Evolutionary conservation across 108 stramenopile species (phyloP).

Genomic region (Conticribra guillardii): DNA sequence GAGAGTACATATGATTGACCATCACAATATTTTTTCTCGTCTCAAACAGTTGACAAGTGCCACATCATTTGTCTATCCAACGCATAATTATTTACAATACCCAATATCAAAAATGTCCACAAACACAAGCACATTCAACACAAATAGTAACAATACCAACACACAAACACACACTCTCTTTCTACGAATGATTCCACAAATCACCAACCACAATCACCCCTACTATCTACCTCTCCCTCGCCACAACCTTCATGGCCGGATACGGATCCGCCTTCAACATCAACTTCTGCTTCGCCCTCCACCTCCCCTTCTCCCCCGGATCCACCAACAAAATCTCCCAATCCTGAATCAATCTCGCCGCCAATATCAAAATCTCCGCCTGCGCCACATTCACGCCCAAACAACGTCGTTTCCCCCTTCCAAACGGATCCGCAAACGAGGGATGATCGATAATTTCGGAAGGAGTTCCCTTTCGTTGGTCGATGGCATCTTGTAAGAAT

Average conservation of each 20-base stretch:
- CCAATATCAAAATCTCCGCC: slow-evolving; percentile 40
- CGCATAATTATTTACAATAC: no score
- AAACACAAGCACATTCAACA: no score
- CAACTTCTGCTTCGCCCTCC: slow-evolving; percentile 33
- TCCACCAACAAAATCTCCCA: slow-evolving; percentile 29
- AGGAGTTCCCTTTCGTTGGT: slow-evolving; percentile 33
- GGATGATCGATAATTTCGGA: slow-evolving; percentile 48
- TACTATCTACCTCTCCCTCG: no score
- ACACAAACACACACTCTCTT: no score
- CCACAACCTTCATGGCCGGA: slow-evolving; percentile 28
- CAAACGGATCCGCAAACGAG: slow-evolving; percentile 34
- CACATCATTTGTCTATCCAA: no score
- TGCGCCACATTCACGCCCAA: slow-evolving; percentile 35
- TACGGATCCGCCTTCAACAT: slow-evolving; percentile 46
- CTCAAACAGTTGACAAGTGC: no score
- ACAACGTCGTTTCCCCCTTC: slow-evolving; percentile 39
- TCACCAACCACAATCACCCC: no score
- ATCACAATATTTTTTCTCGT: no score
- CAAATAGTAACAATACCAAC: no score
- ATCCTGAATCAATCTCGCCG: slow-evolving; percentile 37
- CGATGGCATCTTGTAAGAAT: slow-evolving; percentile 27
- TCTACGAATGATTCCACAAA: no score
- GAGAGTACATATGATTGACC: no score
- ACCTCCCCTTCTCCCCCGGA: slow-evolving; percentile 8
- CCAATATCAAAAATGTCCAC: no score